Evolutionary conservation across 78 protist species (phyloP), one percentile per base, ranked within the genome.

Genomic region (Dictyostelium intermedium): DNA sequence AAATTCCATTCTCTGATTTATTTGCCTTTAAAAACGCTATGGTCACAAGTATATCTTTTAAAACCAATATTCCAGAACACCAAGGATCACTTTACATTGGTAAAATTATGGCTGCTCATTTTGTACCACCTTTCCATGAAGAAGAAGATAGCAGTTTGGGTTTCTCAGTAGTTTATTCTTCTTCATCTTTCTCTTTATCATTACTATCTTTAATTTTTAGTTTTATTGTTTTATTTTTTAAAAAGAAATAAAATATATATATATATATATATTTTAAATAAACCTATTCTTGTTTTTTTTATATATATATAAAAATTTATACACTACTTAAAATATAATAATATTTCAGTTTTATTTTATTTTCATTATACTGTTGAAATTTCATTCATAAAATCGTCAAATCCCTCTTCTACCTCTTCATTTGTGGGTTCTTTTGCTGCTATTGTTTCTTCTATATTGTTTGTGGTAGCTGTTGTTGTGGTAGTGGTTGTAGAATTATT

Each of bases 361-460:
- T 34, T 32, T 34, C 18, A 16, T 74, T 74, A 74, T 7, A 37
- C 41, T 11, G 14, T n/a, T 35, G 30, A 23, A 23, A 77, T 77
- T 77, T 77, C 82, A n/a, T 77, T 77, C 82, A 77, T 77, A 27
- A 86, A 86, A 7, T 47, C 92, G 27, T 73, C 92, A 32, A 77
- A 86, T 34, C 77, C 92, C 13, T 86, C 92, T 27, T 86, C 92
- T 39, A 86, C 30, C 25, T 86, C 92, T 56, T 86, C 27, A 5
- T 76, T 81, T 53, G 79, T 37, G 72, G 77, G 81, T 30, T 72
- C 81, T 37, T 25, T 74, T 66, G 20, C 66, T 41, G 27, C 20
- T 84, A 5, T 84, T 85, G 47, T 20, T 37, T n/a, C 14, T 73
- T 60, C 7, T 34, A 20, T 35, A 37, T 20, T 37, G 34, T 60